Percentiles rank a stretch among this genome's conserved stretches.
Evolutionary conservation across 345 rosid genomes (phyloP).

Genomic region (Populus deltoides): DNA sequence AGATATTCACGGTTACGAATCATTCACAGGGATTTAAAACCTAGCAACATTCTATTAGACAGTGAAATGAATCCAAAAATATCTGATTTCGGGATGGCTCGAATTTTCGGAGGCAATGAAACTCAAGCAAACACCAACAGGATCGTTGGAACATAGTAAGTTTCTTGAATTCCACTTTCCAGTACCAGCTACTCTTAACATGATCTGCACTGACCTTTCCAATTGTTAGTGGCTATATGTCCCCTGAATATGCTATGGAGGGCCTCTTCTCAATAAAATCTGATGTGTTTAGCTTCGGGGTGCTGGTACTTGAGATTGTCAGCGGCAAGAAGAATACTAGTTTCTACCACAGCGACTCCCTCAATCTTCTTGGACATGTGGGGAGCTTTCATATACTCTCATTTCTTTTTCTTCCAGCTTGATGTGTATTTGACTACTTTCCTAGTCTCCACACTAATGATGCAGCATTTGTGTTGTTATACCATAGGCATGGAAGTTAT

Average conservation of each 20-base stretch:
- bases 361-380: background rate
- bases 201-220: background rate
- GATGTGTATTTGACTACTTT: background rate
- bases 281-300: background rate
- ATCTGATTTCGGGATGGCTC: constrained; percentile 2
- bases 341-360: background rate
- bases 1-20: background rate
- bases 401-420: background rate
- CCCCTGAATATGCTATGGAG: background rate
- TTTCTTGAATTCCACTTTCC: background rate
- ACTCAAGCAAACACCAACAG: background rate
- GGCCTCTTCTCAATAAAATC: background rate
- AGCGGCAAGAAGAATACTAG: background rate
- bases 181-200: background rate
- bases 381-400: background rate
- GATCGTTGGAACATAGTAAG: constrained; percentile 4
- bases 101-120: background rate
- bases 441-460: background rate
- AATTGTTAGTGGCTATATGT: background rate
- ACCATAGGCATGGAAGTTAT: background rate
- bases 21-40: background rate
- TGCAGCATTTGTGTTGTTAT: background rate
- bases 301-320: background rate
- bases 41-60: background rate
- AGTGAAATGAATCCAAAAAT: background rate